Evolutionary conservation across 2,329 filamentous ascomycete species (phyloP), one percentile per base, ranked within the genome.

Genomic region (Helicocarpus griseus): DNA sequence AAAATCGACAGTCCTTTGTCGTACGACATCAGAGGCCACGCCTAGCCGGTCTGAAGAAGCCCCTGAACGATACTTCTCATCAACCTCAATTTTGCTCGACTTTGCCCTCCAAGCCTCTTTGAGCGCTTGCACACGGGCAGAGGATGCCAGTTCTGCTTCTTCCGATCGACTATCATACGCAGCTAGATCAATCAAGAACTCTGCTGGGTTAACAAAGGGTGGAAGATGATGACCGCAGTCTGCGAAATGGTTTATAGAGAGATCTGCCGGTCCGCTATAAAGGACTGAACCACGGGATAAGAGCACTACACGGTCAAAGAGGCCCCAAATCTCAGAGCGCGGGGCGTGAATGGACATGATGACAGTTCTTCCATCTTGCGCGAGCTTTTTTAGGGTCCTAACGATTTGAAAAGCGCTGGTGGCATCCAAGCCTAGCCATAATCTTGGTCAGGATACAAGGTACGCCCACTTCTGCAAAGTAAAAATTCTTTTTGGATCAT

Each of bases 261-360:
- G 74, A 3, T 72, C 66, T 24, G 77, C 74, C 0, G 72, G 68
- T 0, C 86, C 86, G 21, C 82, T 83, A 59, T 85, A 90, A 0
- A 89, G 78, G 0, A 83, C 80, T 31, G 77, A 78, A 0, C 86
- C 86, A 58, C 75, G 77, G 1, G 84, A 82, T 2, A 90, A 65
- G 11, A 90, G 73, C 8, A 89, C 73, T 6, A 89, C 73, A 53
- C 82, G 81, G 63, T 89, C 86, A 60, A 90, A 87, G 14, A 89
- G 74, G 29, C 80, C 77, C 85, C 86, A 90, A 13, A 90, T 89
- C 63, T 89, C 86, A 0, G 85, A 88, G 19, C 86, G 76, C 19
- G 86, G 86, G 56, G 88, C 84, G 63, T 90, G 86, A 33, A 90
- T 86, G 0, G 85, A 88, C 0, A 82, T 83, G 13, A 89, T 78